Evolutionary conservation across 176 grass and related monocot genomes (phyloP), one percentile per base, ranked within the genome.

Genomic region (Canna indica): DNA sequence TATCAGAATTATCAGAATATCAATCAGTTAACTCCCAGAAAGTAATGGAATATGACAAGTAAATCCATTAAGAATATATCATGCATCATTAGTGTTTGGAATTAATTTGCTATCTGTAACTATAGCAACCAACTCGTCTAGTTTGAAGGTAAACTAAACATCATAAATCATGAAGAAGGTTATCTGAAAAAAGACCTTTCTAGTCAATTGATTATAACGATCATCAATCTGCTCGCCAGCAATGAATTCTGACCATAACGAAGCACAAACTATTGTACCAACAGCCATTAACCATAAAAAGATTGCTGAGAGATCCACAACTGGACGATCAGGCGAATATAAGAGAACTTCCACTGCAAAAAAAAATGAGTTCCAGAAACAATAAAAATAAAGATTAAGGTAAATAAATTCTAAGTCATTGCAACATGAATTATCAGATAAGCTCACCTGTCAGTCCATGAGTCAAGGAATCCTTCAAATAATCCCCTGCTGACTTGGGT

Each of bases 201-300:
- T 77, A 36, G 83, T 83, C 81, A 97, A 30, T 73, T 73, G 71
- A 60, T 75, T 64, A 64, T 64, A 97, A 38, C 69, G 80, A 38
- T 97, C 93, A 70, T 97, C 88, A 73, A 87, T 75, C 68, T 97
- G 88, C 72, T 97, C 93, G 0, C 79, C 83, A 14, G 75, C 74
- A 83, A 97, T 56, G 2, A 84, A 87, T 75, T 92, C 93, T 83
- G 77, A 73, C 88, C 93, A 97, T 22, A 97, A 72, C 13, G 88
- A 90, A 68, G 93, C 76, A 75, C 85, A 85, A 36, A 92, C 77
- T 81, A 97, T 90, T 68, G 93, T 97, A 34, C 86, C 88, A 68
- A 97, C 82, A 62, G 93, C 88, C 86, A 97, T 92, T 81, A 97
- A 81, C 88, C 75, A 85, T 61, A 97, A 72, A 88, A 97, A 92